A percentile compares a stretch with the other conserved stretches of the same genome.
phyloP scores from a whole-genome alignment of 2,329 filamentous ascomycete species.

The Colletotrichum orchidophilum region DNA sequence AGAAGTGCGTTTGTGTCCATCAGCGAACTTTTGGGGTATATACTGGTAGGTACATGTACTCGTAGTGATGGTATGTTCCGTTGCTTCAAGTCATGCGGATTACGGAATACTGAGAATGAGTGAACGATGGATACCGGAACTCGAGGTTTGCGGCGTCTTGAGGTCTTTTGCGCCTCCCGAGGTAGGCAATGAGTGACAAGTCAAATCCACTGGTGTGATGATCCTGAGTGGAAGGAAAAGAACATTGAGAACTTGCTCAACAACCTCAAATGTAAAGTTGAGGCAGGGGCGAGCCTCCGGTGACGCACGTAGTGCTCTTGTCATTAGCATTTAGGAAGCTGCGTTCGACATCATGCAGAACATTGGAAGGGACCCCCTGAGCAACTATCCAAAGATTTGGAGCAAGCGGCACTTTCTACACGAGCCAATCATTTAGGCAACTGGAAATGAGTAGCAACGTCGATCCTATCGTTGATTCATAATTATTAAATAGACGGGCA shows the following conservation, averaged over 20 bases:
- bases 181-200: not conserved
- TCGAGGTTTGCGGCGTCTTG: not conserved
- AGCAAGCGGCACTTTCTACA: not conserved
- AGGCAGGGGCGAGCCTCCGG: not conserved
- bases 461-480: constrained; percentile 10
- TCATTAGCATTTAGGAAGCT: not conserved
- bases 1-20: not conserved
- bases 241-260: not conserved
- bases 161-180: not conserved
- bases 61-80: not conserved
- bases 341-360: not conserved
- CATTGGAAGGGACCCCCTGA: no score
- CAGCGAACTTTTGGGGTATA: not conserved
- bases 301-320: not conserved
- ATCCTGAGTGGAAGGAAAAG: not conserved
- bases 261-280: not conserved
- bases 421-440: not conserved
- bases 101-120: not conserved
- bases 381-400: not conserved
- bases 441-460: not conserved
- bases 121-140: not conserved
- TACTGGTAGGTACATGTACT: not conserved
- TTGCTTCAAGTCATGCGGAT: not conserved
- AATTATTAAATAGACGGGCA: constrained; percentile 13
- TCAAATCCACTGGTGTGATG: not conserved